These are phyloP conservation scores for Corymbia maculata DNA, from an alignment of 345 rosid genomes.

Conservation along the genomic window DNA sequence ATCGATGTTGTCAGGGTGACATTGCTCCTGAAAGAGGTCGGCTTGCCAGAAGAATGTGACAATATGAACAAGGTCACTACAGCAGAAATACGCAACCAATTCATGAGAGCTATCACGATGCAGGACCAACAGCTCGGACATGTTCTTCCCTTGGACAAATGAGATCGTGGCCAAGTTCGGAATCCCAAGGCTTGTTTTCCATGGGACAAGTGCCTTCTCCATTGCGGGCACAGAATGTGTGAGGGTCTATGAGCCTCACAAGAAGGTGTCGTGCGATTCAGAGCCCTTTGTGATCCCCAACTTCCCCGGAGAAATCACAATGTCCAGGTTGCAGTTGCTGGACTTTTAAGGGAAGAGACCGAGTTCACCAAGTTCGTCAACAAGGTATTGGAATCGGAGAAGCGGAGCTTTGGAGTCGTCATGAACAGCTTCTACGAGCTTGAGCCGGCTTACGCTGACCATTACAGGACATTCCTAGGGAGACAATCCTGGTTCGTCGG, in stretches of 20 bases:
- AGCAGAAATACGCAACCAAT: not conserved
- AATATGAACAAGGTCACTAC: not conserved
- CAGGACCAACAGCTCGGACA: constrained; percentile 21
- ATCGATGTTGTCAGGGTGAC: constrained; percentile 3
- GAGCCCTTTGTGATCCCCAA: too few species aligned
- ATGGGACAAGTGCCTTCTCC: not conserved
- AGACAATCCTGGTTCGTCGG: not conserved
- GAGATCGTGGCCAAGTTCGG: constrained; percentile 7
- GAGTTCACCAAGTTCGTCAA: not conserved
- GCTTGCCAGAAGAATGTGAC: constrained; percentile 15
- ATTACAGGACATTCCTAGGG: not conserved
- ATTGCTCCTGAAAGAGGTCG: constrained; percentile 10
- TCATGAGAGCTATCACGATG: not conserved
- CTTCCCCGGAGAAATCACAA: too few species aligned
- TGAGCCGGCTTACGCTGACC: not conserved
- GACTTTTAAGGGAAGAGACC: too few species aligned
- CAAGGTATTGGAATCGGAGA: not conserved
- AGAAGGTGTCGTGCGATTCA: too few species aligned
- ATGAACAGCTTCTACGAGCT: not conserved
- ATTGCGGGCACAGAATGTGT: too few species aligned
- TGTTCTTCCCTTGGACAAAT: constrained; percentile 19
- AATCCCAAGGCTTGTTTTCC: constrained; percentile 22
- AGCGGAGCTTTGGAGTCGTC: not conserved
- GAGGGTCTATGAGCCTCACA: too few species aligned
- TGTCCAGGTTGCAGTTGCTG: too few species aligned